Base-by-base conservation (phyloP, 2,329 filamentous ascomycete genomes). In the Amesomyces nigricolor region DNA sequence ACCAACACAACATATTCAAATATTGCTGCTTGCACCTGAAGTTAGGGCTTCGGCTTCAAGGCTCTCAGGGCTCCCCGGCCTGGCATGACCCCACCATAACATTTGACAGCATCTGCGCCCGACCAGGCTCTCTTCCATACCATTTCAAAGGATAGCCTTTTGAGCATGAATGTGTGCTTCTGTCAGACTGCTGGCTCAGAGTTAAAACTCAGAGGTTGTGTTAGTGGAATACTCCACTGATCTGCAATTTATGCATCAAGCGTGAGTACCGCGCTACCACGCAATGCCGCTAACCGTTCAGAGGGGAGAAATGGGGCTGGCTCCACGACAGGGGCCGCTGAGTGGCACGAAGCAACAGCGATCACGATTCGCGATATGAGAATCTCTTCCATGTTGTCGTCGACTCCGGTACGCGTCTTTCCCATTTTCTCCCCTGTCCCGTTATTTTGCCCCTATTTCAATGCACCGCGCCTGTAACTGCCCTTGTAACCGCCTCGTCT, bases 331-430 rank as follows among this genome's bases (percentile, higher is more conserved):
- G 47, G 48, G 48, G 56, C 14, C 30, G 22, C 30, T 53, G 45
- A 47, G 56, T 58, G 61, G 51, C 54, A 56, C 58, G 47, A 55
- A 60, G 47, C 55, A 51, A 50, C 45, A 47, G 51, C 48, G 37
- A 17, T 29, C 32, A 35, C 8, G 43, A 49, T 48, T 58, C 58
- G 59, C 59, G 56, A 59, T 59, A 59, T 42, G 46, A 54, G 57
- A 61, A 54, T 49, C 56, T 58, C 46, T 32, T 53, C 45, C 47
- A 54, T 56, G 37, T 60, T 51, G 53, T 47, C 58, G 50, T 55
- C 58, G 54, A 58, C 51, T 61, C 56, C 57, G 54, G 62, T 64
- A 65, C 63, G 64, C 63, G 63, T 64, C 61, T 61, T 51, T 58
- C 56, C 51, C 45, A 43, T 50, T 47, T 42, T 58, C 51, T 47